Percentiles rank a stretch among this genome's conserved stretches.
Conservation (phyloP, 495 filamentous ascomycete genomes). For the Aspergillus saccharolyticus region DNA sequence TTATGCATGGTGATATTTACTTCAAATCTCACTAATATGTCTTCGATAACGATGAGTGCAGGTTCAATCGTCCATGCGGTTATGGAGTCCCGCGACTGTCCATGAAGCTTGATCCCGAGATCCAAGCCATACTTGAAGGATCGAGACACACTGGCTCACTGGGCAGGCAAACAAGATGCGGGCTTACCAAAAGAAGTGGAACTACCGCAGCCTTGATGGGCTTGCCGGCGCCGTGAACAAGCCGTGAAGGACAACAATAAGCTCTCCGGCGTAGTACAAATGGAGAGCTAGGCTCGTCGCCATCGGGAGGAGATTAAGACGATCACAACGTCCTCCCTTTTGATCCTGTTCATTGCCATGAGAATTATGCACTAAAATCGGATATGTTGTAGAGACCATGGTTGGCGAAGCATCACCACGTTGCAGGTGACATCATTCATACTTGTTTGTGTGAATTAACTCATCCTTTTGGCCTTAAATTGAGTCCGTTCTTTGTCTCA, state of each 20-base stretch:
- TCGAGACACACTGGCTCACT: slow-evolving; percentile 43
- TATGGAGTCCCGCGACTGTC: slow-evolving; percentile 48
- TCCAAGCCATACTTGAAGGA: slow-evolving; percentile 30
- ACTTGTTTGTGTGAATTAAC: too few species aligned
- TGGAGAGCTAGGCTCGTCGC: slow-evolving; percentile 15
- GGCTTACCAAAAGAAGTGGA: slow-evolving; percentile 44
- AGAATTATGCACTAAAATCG: slow-evolving; percentile 14
- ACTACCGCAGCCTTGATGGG: slow-evolving; percentile 49
- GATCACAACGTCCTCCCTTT: slow-evolving; percentile 13
- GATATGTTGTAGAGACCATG: slow-evolving; percentile 5
- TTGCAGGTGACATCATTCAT: not conserved
- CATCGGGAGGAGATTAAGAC: slow-evolving; percentile 20
- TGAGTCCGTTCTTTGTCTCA: not conserved
- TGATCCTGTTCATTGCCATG: slow-evolving; percentile 19
- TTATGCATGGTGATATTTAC: not conserved
- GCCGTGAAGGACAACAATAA: slow-evolving; percentile 23
- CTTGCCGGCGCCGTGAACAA: slow-evolving; percentile 44
- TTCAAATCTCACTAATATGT: not conserved
- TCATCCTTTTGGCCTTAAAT: not conserved
- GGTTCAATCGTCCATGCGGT: slow-evolving; percentile 55
- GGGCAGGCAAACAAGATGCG: slow-evolving; percentile 34
- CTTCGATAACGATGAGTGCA: slow-evolving; percentile 11
- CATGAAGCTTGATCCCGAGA: slow-evolving; percentile 18
- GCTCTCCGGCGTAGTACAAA: slow-evolving; percentile 9
- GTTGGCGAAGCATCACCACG: not conserved